phyloP scores from a whole-genome alignment of 345 rosid genomes.

The Trapa incisa region DNA sequence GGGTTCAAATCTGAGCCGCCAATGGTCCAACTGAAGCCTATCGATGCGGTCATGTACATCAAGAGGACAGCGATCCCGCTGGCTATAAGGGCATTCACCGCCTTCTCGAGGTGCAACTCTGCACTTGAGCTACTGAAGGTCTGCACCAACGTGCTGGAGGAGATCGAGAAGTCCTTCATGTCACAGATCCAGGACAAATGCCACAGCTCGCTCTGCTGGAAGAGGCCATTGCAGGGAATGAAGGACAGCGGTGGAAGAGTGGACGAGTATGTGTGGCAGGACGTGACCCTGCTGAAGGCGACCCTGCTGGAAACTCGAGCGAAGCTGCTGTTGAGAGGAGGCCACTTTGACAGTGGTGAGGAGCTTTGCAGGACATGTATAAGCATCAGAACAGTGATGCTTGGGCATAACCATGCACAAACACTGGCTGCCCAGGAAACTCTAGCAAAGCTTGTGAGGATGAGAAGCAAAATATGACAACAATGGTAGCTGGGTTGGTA shows the following conservation, averaged over 20 bases:
- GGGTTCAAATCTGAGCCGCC: slow-evolving; percentile 87
- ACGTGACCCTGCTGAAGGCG: slow-evolving; percentile 76
- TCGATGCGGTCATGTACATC: slow-evolving; percentile 65
- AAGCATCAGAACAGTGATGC: slow-evolving; percentile 87
- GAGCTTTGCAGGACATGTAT: slow-evolving; percentile 79
- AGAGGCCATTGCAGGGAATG: slow-evolving; percentile 33
- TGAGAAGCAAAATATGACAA: slow-evolving; percentile 73
- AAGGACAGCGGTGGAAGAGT: slow-evolving; percentile 17
- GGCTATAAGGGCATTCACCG: slow-evolving; percentile 66
- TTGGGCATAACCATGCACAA: slow-evolving; percentile 70
- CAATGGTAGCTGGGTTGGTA: slow-evolving; percentile 1
- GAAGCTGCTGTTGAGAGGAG: slow-evolving; percentile 71
- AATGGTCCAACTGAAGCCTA: slow-evolving; percentile 56
- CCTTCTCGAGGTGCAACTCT: slow-evolving; percentile 76
- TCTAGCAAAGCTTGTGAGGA: slow-evolving; percentile 69
- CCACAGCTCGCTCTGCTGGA: slow-evolving; percentile 81
- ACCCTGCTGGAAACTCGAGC: slow-evolving; percentile 73
- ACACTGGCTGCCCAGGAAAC: slow-evolving; percentile 94
- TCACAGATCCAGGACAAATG: slow-evolving; percentile 83
- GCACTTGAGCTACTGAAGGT: slow-evolving; percentile 79
- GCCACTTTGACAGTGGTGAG: slow-evolving; percentile 75
- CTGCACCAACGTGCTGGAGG: slow-evolving; percentile 77
- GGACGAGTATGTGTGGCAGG: slow-evolving; percentile 88
- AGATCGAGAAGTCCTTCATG: slow-evolving; percentile 83
- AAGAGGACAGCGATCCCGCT: slow-evolving; percentile 72